Base-by-base conservation (phyloP, 2,329 filamentous ascomycete genomes). In the Saccharata proteae region DNA sequence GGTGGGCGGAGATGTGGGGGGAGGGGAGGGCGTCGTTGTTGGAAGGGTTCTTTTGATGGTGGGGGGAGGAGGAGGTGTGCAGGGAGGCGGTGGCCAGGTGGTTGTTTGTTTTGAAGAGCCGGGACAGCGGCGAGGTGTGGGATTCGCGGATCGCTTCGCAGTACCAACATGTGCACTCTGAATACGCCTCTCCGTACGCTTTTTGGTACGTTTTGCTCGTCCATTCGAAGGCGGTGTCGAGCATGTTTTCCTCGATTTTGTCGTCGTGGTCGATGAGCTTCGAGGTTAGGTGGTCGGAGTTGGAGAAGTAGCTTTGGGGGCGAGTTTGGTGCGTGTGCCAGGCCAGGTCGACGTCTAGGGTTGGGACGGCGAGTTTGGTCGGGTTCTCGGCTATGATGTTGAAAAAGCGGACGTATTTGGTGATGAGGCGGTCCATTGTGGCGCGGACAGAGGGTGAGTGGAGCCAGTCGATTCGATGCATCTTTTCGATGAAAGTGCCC, bases 231-330 rank as follows among this genome's bases (percentile, higher is more conserved):
- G 66, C 62, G 2, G 62, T 59, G 26, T 70, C 70, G 5, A 92
- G 65, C 29, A 64, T 66, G 10, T 58, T 59, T 44, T 85, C 77
- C 29, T 77, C 73, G 14, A 92, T 74, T 55, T 88, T 88, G 61
- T 92, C 84, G 51, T 90, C 78, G 46, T 92, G 83, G 47, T 86
- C 75, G 42, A 88, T 69, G 46, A 84, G 82, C 29, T 66, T 71
- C 2, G 45, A 46, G 5, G 64, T 66, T n/a, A 8, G 20, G 20
- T 8, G 20, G 8, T 15, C 22, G 13, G 27, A 27, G 13, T 26
- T 6, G 2, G 70, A 77, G 47, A 69, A 77, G 55, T 90, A 90
- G 3, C 58, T 46, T 3, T 49, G 45, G 0, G 81, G 77, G 6
- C 60, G 69, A 3, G 88, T 69, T 48, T 88, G 79, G 44, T 88